Evolutionary conservation across 306 rosid species (phyloP), one percentile per base, ranked within the genome.

Genomic region (Castanea sativa): DNA sequence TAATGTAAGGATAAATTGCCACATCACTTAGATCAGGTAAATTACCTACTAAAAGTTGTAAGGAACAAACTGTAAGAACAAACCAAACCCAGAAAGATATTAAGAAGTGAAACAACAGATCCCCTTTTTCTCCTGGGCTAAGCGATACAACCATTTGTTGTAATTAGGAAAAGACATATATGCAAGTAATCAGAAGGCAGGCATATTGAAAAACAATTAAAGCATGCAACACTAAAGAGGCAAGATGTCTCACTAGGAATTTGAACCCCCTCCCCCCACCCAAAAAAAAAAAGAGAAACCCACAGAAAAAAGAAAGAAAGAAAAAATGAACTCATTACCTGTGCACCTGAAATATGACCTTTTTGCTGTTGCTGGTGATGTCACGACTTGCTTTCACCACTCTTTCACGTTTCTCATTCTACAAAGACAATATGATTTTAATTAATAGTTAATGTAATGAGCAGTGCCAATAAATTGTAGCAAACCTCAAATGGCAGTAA

Each of bases 271-370:
- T 2, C 12, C 4, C 25, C 25, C 60, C 21, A 1, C 4, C 32
- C 16, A 4, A 4, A 58, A 58, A 1, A 60, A 23, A 59, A 16
- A 5, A 9, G 32, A 5, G 7, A 69, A 59, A 80, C 15, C 32
- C 5, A 15, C 21, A 67, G 55, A 14, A 55, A 55, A 63, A 78
- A 53, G 4, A 45, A 52, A 18, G 5, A 16, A 23, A 58, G 23
- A 19, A 30, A 29, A 27, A 41, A 27, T 8, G 45, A 41, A 41
- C 45, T 71, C 79, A 7, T 82, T 78, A 92, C 99, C 99, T 91
- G 86, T 95, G 99, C 76, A 95, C 99, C 83, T 94, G 99, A 79
- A 95, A 95, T 79, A 95, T 95, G 83, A 95, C 99, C 60, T 95
- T 95, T 87, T 95, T 95, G 90, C 99, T 95, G 87, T 95, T 91